A percentile compares a stretch with the other conserved stretches of the same genome.
These are phyloP conservation scores for Cyphellophora europaea DNA, from an alignment of 2,329 filamentous ascomycete species.

Conservation along the genomic window DNA sequence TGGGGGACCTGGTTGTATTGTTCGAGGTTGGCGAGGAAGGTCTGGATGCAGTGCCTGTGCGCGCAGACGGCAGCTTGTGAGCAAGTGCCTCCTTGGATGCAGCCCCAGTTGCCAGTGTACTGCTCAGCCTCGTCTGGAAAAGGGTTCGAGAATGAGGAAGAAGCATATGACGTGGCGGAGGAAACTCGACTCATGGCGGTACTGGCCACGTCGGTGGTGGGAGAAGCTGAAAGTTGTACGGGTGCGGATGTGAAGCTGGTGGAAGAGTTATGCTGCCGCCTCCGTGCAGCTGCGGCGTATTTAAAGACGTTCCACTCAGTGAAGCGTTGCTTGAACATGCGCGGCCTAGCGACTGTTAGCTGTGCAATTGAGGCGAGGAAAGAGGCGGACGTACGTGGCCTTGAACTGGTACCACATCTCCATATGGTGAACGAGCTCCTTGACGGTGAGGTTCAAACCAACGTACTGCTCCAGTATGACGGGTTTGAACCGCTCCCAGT, in stretches of 20 bases:
- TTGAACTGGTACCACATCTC: not conserved
- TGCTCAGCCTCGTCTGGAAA: not conserved
- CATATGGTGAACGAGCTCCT: slow-evolving; percentile 1
- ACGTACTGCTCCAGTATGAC: not conserved
- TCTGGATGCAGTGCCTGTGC: slow-evolving; percentile 1
- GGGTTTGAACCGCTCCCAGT: slow-evolving; percentile 1
- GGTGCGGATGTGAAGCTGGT: not conserved
- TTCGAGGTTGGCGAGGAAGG: slow-evolving; percentile 1
- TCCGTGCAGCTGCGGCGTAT: not conserved
- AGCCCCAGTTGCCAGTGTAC: not conserved
- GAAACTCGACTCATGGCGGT: slow-evolving; percentile 28
- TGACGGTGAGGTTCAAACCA: not conserved
- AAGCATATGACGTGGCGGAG: slow-evolving; percentile 53
- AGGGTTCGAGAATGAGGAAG: slow-evolving; percentile 30
- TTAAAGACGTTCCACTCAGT: slow-evolving; percentile 1
- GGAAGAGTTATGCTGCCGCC: not conserved
- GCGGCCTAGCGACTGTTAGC: not conserved
- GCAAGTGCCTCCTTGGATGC: not conserved
- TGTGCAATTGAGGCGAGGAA: not conserved
- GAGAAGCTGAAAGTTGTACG: too few species aligned
- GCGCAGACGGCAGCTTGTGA: slow-evolving; percentile 1
- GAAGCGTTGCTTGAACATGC: slow-evolving; percentile 3
- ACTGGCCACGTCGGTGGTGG: not conserved
- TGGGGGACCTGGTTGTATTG: not conserved
- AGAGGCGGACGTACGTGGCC: not conserved